Evolutionary conservation across 192 early-diverging fungal genomes (phyloP), one percentile per base, ranked within the genome.

Genomic region (Chytriomyces sp.): DNA sequence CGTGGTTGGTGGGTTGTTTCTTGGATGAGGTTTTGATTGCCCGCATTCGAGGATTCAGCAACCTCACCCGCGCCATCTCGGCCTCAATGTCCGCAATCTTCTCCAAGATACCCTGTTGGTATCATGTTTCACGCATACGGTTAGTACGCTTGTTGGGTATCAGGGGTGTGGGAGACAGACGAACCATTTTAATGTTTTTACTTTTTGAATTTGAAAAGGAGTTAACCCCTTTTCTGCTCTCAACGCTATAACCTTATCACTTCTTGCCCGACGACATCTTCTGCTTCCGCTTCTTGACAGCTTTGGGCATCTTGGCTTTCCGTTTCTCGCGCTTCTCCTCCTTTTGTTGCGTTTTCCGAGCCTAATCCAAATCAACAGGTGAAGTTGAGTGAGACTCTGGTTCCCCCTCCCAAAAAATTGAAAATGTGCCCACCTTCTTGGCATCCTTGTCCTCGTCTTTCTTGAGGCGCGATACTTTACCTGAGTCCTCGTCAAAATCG

Each of bases 291-390:
- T 97, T 99, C 79, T 99, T 99, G 77, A 95, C 93, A 17, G 92
- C 88, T 80, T 99, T 99, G 28, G 96, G 95, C 17, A 96, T 89
- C 83, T 99, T 99, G 74, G 82, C 86, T 75, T 98, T 96, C 75
- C 96, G 84, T 75, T 92, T 92, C 72, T 96, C 94, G 40, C 94
- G 90, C 41, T 90, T 92, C 59, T 89, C 92, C 53, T 99, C 96
- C 78, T 96, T 99, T 26, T 85, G 85, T 7, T 87, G 87, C 55
- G 88, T 83, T 75, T 99, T 96, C 52, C 93, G 90, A 66, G 91
- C 92, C 78, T 80, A 55, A 12, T 4, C n/a, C n/a, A n/a, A n/a
- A 19, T 53, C 39, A 38, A 64, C 19, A 44, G 31, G 1, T 44
- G 39, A 52, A 55, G 25, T 53, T 14, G 31, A n/a, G n/a, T n/a